Evolutionary conservation across 768 basidiomycete species (phyloP).

Genomic region (Clathrus columnatus): DNA sequence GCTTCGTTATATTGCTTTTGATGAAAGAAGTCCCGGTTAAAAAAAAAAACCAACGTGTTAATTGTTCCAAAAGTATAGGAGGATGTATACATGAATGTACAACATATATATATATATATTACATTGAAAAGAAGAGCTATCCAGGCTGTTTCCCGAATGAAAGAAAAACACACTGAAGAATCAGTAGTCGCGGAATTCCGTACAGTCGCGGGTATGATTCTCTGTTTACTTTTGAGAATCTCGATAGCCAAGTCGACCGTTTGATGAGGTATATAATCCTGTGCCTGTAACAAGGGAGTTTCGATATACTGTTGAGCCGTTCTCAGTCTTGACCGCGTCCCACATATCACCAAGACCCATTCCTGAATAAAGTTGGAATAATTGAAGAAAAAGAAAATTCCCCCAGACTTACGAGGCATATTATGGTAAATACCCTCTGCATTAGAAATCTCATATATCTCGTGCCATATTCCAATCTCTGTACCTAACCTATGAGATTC

Average conservation of each 20-base stretch:
- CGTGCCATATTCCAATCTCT: constrained; percentile 11
- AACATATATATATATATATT: background rate
- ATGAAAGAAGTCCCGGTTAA: too few relatives aligned
- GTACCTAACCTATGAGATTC: background rate
- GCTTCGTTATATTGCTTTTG: too few relatives aligned
- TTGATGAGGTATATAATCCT: background rate
- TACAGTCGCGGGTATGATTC: background rate
- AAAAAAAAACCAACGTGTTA: too few relatives aligned
- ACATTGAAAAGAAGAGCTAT: background rate
- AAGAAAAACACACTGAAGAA: too few relatives aligned
- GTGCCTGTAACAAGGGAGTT: constrained; percentile 7
- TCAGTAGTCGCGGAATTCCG: background rate
- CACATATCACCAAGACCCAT: constrained; percentile 9
- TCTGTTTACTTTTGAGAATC: background rate
- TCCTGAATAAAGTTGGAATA: background rate
- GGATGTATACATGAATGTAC: background rate
- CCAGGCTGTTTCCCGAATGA: too few relatives aligned
- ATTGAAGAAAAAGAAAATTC: background rate
- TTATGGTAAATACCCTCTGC: constrained; percentile 10
- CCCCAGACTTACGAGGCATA: constrained; percentile 4
- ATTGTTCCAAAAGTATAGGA: too few relatives aligned
- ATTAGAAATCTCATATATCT: constrained; percentile 8
- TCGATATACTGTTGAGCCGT: constrained; percentile 1
- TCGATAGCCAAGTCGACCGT: constrained; percentile 3
- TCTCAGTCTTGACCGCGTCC: constrained; percentile 2